These are phyloP conservation scores for Whalleya microplaca DNA, from an alignment of 2,329 filamentous ascomycete genomes.

Conservation along the genomic window DNA sequence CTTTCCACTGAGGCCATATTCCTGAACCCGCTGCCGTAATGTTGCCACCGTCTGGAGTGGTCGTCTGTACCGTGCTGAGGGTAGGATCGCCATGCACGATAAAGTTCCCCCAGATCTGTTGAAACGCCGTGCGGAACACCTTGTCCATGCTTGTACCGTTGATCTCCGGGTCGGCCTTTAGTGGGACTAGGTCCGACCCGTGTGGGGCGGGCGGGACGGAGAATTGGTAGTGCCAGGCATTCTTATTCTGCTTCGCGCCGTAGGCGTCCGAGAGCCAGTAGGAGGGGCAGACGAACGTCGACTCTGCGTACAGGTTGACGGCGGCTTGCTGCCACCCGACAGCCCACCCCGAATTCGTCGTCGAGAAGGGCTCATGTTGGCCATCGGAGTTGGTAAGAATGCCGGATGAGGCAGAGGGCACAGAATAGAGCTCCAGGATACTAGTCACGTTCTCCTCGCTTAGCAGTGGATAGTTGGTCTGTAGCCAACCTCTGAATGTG, in stretches of 20 bases:
- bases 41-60: slow-evolving; percentile 33
- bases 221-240: slow-evolving; percentile 54
- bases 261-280: slow-evolving; percentile 60
- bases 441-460: slow-evolving; percentile 35
- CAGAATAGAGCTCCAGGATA: slow-evolving; percentile 38
- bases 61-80: slow-evolving; percentile 38
- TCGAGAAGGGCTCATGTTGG: slow-evolving; percentile 45
- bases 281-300: slow-evolving; percentile 58
- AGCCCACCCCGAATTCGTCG: slow-evolving; percentile 52
- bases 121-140: slow-evolving; percentile 41
- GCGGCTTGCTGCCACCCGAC: slow-evolving; percentile 59
- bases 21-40: slow-evolving; percentile 34
- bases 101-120: slow-evolving; percentile 52
- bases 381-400: slow-evolving; percentile 44
- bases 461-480: slow-evolving; percentile 40
- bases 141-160: slow-evolving; percentile 25
- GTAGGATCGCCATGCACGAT: slow-evolving; percentile 46
- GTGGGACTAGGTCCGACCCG: slow-evolving; percentile 42
- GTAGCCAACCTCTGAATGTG: slow-evolving; percentile 38
- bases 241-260: slow-evolving; percentile 28
- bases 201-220: slow-evolving; percentile 47
- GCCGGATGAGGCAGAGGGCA: slow-evolving; percentile 27
- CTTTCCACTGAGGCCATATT: slow-evolving; percentile 42
- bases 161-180: slow-evolving; percentile 36
- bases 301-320: slow-evolving; percentile 57